These are phyloP conservation scores for Murraya paniculata DNA, from an alignment of 345 rosid genomes.

Conservation along the genomic window DNA sequence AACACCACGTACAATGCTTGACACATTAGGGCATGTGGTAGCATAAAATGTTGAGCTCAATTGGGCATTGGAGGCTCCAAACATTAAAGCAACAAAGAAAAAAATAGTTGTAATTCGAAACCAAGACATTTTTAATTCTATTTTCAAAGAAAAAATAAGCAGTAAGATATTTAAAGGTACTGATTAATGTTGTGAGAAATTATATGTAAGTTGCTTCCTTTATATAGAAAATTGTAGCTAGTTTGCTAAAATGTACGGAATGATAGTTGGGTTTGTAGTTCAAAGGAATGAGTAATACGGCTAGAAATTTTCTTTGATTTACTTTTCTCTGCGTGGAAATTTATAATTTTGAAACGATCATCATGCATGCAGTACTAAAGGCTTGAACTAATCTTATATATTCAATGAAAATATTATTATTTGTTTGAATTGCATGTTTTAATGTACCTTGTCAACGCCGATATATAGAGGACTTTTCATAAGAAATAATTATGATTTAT, in stretches of 20 bases:
- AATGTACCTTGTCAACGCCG: neutral
- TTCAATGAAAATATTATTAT: too few relatives aligned
- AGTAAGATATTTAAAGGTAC: neutral
- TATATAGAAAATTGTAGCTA: neutral
- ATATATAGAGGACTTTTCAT: neutral
- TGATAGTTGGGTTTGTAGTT: too few relatives aligned
- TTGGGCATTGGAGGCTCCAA: constrained; percentile 25
- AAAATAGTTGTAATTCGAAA: neutral
- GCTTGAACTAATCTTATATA: too few relatives aligned
- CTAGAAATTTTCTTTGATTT: neutral
- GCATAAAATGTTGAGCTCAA: constrained; percentile 27
- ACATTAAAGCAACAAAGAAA: neutral
- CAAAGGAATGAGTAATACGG: too few relatives aligned
- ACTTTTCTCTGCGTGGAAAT: neutral
- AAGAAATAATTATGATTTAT: neutral
- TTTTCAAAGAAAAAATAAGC: neutral
- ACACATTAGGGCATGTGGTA: constrained; percentile 23
- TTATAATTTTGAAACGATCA: neutral
- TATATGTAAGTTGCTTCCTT: neutral
- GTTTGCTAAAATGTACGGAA: neutral
- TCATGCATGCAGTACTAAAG: too few relatives aligned
- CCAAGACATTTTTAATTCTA: constrained; percentile 3
- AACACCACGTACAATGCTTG: constrained; percentile 13
- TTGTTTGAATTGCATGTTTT: neutral
- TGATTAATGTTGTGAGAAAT: neutral